These are phyloP conservation scores for Balamuthia mandrillaris DNA, from an alignment of 208 protist species.

Conservation along the genomic window DNA sequence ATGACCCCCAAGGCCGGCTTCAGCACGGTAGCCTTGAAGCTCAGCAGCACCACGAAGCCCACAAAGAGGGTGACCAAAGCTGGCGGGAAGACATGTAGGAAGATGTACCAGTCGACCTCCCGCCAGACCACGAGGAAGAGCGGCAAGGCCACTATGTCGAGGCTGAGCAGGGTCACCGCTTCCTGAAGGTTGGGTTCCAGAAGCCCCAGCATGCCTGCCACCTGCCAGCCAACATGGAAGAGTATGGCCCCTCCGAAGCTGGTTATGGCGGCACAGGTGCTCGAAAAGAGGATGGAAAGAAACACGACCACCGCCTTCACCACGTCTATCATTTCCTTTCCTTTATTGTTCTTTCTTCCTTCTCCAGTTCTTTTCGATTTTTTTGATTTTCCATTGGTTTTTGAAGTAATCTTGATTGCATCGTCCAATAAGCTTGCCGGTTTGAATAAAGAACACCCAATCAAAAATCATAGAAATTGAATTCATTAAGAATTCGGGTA, in stretches of 20 bases:
- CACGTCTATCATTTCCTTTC: no score
- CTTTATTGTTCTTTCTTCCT: no score
- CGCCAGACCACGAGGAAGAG: background rate
- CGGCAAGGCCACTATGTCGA: background rate
- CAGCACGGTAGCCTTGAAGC: background rate
- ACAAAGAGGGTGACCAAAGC: background rate
- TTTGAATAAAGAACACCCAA: no score
- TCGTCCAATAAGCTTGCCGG: no score
- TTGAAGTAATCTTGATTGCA: no score
- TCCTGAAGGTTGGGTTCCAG: background rate
- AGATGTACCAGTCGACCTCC: background rate
- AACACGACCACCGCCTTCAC: no score
- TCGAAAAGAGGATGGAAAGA: no score
- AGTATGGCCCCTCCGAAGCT: background rate
- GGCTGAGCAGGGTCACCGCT: background rate
- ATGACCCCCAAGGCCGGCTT: background rate
- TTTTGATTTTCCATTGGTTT: no score
- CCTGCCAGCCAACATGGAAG: background rate
- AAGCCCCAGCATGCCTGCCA: background rate
- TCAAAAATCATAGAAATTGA: no score
- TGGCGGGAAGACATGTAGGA: background rate
- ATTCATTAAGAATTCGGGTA: no score
- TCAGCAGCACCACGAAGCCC: background rate
- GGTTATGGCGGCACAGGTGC: background rate
- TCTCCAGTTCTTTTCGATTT: no score